A percentile compares a stretch with the other conserved stretches of the same genome.
phyloP scores from a whole-genome alignment of 2,329 filamentous ascomycete species.

The Alternaria hordeiaustralica region DNA sequence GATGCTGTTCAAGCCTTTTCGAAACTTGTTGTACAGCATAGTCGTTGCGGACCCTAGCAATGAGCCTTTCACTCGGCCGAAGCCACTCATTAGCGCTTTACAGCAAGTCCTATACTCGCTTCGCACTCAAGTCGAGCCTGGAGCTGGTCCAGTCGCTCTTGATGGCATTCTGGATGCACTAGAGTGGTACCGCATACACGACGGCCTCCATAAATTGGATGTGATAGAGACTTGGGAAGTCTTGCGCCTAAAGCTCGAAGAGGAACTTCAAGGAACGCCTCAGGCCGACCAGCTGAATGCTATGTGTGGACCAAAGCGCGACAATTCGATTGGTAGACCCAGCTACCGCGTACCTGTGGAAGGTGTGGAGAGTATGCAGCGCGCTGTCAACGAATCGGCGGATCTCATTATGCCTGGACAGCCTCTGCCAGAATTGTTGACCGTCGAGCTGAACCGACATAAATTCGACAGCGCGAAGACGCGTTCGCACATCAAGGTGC shows the following conservation, averaged over 20 bases:
- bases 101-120: slow-evolving; percentile 61
- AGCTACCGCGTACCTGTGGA: slow-evolving; percentile 46
- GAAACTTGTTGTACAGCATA: slow-evolving; percentile 60
- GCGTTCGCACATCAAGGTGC: slow-evolving; percentile 64
- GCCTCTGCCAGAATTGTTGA: slow-evolving; percentile 57
- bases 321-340: slow-evolving; percentile 41
- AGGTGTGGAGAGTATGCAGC: slow-evolving; percentile 48
- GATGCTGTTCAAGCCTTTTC: slow-evolving; percentile 66
- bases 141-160: slow-evolving; percentile 41
- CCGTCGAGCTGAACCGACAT: slow-evolving; percentile 65
- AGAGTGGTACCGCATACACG: slow-evolving; percentile 51
- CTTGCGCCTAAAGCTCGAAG: slow-evolving; percentile 58
- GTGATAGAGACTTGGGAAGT: slow-evolving; percentile 64
- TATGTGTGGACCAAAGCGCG: slow-evolving; percentile 55
- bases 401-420: slow-evolving; percentile 29
- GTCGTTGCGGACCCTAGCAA: slow-evolving; percentile 55
- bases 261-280: slow-evolving; percentile 58
- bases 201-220: slow-evolving; percentile 53
- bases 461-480: slow-evolving; percentile 58
- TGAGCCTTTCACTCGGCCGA: slow-evolving; percentile 56
- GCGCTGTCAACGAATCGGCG: slow-evolving; percentile 47
- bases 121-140: slow-evolving; percentile 51
- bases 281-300: slow-evolving; percentile 50
- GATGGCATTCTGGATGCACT: slow-evolving; percentile 47
- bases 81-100: slow-evolving; percentile 58